Conservation (phyloP, 164 flowering plant genomes). For the Euptelea pleiosperma region DNA sequence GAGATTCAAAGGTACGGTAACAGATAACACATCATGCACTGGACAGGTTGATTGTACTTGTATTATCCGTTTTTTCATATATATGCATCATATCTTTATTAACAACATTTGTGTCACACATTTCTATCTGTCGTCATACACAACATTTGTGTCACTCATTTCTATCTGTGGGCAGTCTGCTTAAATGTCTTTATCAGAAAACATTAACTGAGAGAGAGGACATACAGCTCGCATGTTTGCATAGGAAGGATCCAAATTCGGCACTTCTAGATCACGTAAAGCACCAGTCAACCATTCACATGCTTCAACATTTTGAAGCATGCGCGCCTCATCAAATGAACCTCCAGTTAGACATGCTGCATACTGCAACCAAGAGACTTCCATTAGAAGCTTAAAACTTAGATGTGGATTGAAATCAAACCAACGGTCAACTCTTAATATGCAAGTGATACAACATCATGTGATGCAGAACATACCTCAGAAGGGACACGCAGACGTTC, state of each 20-base stretch:
- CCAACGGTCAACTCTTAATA: not conserved
- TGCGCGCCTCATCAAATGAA: slow-evolving; percentile 87
- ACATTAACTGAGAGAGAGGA: slow-evolving; percentile 12
- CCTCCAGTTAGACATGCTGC: slow-evolving; percentile 88
- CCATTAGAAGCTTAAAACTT: not conserved
- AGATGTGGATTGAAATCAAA: not conserved
- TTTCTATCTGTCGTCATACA: not conserved
- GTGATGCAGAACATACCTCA: slow-evolving; percentile 52
- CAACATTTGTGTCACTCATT: not conserved
- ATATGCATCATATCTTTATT: too few relatives aligned
- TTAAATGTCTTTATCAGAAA: not conserved
- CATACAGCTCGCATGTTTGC: slow-evolving; percentile 91
- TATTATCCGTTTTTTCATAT: too few relatives aligned
- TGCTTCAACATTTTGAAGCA: slow-evolving; percentile 90
- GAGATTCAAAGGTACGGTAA: too few relatives aligned
- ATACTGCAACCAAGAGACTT: slow-evolving; percentile 49
- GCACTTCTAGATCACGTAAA: slow-evolving; percentile 65
- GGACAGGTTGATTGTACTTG: too few relatives aligned
- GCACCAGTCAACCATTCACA: slow-evolving; percentile 96
- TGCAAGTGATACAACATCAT: slow-evolving; percentile 11
- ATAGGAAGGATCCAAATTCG: slow-evolving; percentile 75
- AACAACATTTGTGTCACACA: not conserved
- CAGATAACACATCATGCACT: too few relatives aligned
- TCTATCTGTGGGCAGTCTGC: not conserved
- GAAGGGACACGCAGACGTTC: slow-evolving; percentile 83